phyloP scores from a whole-genome alignment of 2,329 filamentous ascomycete species.

The Neonectria coccinea region DNA sequence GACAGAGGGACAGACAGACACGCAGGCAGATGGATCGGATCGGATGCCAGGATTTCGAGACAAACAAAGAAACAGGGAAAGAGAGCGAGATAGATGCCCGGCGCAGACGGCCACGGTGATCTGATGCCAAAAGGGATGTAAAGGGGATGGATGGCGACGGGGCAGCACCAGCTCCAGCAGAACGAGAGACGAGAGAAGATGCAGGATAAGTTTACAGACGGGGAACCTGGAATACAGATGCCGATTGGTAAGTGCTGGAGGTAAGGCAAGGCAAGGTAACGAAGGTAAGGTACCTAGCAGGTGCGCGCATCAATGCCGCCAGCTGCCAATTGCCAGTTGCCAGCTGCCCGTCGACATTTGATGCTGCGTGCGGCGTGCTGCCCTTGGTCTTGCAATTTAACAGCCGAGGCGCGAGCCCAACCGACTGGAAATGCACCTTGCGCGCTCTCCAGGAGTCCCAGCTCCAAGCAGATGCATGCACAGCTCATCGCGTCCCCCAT shows the following conservation, averaged over 20 bases:
- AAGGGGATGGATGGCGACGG: not conserved
- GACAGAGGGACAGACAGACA: not conserved
- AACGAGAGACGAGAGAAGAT: not conserved
- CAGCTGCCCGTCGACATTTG: slow-evolving; percentile 11
- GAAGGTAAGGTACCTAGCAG: not conserved
- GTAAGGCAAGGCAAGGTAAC: no score
- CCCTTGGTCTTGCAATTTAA: slow-evolving; percentile 27
- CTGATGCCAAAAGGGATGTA: not conserved
- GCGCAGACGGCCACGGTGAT: not conserved
- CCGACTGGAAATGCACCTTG: slow-evolving; percentile 19
- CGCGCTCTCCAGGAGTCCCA: not conserved
- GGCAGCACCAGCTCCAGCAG: not conserved
- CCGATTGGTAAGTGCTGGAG: not conserved
- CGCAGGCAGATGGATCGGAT: not conserved
- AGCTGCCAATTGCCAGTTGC: not conserved
- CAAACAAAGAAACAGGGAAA: not conserved
- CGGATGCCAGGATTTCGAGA: not conserved
- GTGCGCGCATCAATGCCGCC: slow-evolving; percentile 13
- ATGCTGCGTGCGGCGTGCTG: slow-evolving; percentile 11
- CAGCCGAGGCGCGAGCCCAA: slow-evolving; percentile 20
- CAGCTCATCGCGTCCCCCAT: slow-evolving; percentile 20
- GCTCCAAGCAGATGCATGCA: slow-evolving; percentile 13
- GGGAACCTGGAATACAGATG: not conserved
- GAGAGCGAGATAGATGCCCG: not conserved
- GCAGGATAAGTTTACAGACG: no score